These are phyloP conservation scores for Fomitopsis pinicola DNA, from an alignment of 1,284 basidiomycete genomes.

Conservation along the genomic window DNA sequence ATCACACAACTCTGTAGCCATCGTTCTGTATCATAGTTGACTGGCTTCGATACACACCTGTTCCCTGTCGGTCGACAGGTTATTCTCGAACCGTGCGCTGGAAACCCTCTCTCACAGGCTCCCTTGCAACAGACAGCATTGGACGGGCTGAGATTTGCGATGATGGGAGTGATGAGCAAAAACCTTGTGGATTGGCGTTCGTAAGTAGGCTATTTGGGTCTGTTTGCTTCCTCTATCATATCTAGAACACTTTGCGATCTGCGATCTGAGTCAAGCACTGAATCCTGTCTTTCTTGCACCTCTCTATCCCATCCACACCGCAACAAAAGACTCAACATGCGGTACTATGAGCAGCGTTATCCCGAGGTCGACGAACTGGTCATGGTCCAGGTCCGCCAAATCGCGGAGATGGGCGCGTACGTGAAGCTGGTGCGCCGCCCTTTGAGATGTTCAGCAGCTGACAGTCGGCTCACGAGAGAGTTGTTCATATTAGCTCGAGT, in stretches of 20 bases:
- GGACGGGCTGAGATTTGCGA: no score
- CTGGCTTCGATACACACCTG: neutral
- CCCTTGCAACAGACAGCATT: no score
- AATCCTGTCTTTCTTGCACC: neutral
- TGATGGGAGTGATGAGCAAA: neutral
- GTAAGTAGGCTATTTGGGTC: neutral
- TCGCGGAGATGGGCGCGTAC: constrained; percentile 99
- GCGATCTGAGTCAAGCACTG: neutral
- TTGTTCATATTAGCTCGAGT: constrained; percentile 72
- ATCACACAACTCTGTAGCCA: neutral
- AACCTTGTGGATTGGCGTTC: neutral
- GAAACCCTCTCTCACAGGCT: no score
- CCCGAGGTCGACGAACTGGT: constrained; percentile 95
- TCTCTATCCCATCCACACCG: neutral
- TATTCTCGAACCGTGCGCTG: no score
- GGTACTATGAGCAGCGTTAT: constrained; percentile 79
- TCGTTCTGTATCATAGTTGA: neutral
- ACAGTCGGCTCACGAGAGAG: neutral
- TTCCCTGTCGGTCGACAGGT: no score
- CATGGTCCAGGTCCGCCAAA: constrained; percentile 99
- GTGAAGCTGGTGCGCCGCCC: constrained; percentile 82
- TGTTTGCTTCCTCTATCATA: neutral
- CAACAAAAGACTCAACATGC: constrained; percentile 41
- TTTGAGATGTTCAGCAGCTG: neutral
- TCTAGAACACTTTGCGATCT: neutral